These are phyloP conservation scores for Acanthamoeba culbertsoni DNA, from an alignment of 208 protist species.

Conservation along the genomic window DNA sequence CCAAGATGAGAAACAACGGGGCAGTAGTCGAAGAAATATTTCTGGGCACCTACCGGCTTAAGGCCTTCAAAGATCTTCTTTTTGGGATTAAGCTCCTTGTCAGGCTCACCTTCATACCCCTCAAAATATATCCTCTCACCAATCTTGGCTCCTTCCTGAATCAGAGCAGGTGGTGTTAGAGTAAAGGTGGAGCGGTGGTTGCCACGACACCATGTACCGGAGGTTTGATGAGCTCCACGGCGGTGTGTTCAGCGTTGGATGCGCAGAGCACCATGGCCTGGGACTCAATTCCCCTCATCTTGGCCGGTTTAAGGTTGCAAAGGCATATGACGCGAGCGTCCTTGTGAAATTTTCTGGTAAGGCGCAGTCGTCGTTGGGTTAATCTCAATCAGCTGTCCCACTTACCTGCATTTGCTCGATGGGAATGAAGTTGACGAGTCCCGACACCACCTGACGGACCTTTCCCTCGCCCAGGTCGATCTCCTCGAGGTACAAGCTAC, in stretches of 20 bases:
- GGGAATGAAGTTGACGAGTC: slow-evolving; percentile 42
- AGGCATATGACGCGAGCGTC: slow-evolving; percentile 33
- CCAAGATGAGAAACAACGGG: neutral
- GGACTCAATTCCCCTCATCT: slow-evolving; percentile 55
- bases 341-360: neutral
- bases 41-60: slow-evolving; percentile 26
- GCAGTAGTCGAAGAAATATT: neutral
- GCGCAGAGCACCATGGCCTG: slow-evolving; percentile 63
- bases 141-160: slow-evolving; percentile 44
- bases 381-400: neutral
- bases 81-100: slow-evolving; percentile 59
- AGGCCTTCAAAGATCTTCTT: slow-evolving; percentile 57
- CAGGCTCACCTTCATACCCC: slow-evolving; percentile 37
- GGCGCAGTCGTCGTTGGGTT: neutral
- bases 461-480: slow-evolving; percentile 65
- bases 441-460: slow-evolving; percentile 19
- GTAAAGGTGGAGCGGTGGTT: neutral
- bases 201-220: neutral
- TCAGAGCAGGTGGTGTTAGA: neutral
- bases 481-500: slow-evolving; percentile 42
- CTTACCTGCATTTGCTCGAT: slow-evolving; percentile 54
- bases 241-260: slow-evolving; percentile 51
- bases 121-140: slow-evolving; percentile 53
- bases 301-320: slow-evolving; percentile 65
- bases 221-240: slow-evolving; percentile 64